These are phyloP conservation scores for Mucor saturninus DNA, from an alignment of 371 early-diverging fungal species.

Conservation along the genomic window DNA sequence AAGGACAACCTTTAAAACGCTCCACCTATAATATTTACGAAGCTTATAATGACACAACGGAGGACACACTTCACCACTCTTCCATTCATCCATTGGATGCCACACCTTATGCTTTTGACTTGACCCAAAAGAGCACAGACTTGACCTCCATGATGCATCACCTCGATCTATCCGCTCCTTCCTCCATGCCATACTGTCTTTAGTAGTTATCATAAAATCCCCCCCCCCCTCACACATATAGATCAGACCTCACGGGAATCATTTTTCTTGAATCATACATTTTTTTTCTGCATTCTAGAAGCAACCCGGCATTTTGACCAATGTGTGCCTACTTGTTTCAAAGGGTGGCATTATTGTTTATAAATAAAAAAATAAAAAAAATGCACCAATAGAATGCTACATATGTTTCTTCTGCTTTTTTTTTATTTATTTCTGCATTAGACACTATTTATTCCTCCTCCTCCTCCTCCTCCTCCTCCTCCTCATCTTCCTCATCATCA, in stretches of 20 bases:
- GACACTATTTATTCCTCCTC: not conserved
- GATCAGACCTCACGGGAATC: too few relatives aligned
- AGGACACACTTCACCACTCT: not conserved
- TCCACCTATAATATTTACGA: conserved; percentile 15
- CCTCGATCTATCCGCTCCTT: not conserved
- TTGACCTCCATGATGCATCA: not conserved
- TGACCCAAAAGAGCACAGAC: not conserved
- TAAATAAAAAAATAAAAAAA: too few relatives aligned
- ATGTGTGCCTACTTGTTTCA: too few relatives aligned
- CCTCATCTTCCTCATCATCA: conserved; percentile 16
- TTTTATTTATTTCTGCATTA: not conserved
- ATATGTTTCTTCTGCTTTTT: not conserved
- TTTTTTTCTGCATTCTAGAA: too few relatives aligned
- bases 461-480: not conserved
- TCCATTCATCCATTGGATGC: conserved; percentile 10
- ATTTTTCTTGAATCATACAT: too few relatives aligned
- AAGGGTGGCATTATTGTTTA: too few relatives aligned
- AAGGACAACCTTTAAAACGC: conserved; percentile 8
- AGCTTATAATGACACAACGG: conserved; percentile 8
- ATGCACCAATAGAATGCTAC: too few relatives aligned
- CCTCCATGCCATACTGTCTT: conserved; percentile 1
- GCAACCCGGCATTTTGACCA: too few relatives aligned
- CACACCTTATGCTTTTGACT: conserved; percentile 3
- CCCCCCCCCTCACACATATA: too few relatives aligned
- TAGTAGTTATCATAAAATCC: too few relatives aligned